Conservation (phyloP, 2,329 filamentous ascomycete genomes). For the Stachybotrys chartarum region DNA sequence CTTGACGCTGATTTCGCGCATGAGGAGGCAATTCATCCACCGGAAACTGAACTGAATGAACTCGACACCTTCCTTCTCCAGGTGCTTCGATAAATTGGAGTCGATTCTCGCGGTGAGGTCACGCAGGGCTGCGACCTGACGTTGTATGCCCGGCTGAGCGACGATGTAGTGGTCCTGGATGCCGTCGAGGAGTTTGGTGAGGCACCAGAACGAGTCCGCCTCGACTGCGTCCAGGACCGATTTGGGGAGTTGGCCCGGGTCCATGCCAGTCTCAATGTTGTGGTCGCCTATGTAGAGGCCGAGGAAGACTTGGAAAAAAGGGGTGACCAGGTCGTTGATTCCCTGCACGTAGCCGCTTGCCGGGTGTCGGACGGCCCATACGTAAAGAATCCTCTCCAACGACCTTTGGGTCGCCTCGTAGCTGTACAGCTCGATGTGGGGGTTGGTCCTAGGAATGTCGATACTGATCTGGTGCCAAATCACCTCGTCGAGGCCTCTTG, state of each 20-base stretch:
- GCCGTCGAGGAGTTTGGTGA: constrained; percentile 95
- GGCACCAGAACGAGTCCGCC: constrained; percentile 96
- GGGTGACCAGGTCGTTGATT: constrained; percentile 95
- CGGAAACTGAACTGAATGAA: constrained; percentile 99
- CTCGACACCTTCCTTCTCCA: constrained; percentile 86
- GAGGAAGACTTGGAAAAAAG: constrained; percentile 96
- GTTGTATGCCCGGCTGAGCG: constrained; percentile 91
- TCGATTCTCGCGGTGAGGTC: constrained; percentile 92
- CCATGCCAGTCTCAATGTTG: constrained; percentile 90
- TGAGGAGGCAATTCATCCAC: constrained; percentile 99
- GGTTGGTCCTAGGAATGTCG: constrained; percentile 92
- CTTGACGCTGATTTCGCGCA: constrained; percentile 93
- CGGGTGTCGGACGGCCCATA: constrained; percentile 96
- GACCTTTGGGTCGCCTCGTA: constrained; percentile 95
- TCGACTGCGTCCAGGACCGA: constrained; percentile 93
- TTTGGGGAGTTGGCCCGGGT: constrained; percentile 86
- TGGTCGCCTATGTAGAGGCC: constrained; percentile 91
- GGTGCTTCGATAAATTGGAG: constrained; percentile 71
- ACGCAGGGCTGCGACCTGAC: constrained; percentile 81
- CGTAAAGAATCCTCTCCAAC: constrained; percentile 87
- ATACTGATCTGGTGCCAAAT: constrained; percentile 99
- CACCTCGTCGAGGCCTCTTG: constrained; percentile 80
- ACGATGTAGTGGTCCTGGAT: constrained; percentile 99
- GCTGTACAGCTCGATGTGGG: constrained; percentile 88
- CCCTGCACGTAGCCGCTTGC: constrained; percentile 97